Base-by-base conservation (phyloP, 169 alveolate genomes). In the Eimeria acervulina region DNA sequence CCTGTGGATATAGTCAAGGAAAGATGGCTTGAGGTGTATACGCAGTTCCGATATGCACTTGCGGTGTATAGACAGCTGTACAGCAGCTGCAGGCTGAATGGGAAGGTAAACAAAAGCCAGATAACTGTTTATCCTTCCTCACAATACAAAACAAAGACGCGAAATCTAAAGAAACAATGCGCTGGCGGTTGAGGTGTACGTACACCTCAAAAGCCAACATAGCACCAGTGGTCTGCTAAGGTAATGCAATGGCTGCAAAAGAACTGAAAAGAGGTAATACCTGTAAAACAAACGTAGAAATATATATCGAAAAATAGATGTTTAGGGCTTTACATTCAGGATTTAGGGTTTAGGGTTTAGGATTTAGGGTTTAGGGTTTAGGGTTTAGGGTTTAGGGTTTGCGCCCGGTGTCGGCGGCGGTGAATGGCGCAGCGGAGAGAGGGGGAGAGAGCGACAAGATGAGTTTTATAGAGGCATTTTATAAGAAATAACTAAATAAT, bases 31-130 rank as follows among this genome's bases (percentile, higher is more conserved):
- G 52, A 40, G 52, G 28, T 40, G 87, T 40, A 0, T 31, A 33
- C 47, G 42, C 17, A 74, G 33, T 38, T 33, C 33, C 31, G 55
- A 36, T 26, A 10, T 28, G 55, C 80, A 36, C 7, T 0, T 51
- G 59, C 59, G 87, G 61, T 74, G 61, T 40, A 38, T 44, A 36
- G 33, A 23, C 87, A 74, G 87, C 87, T 74, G 87, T 31, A 21
- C 33, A 55, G 28, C 87, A 28, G 61, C 87, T 12, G 40, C 80
- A 70, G 52, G 59, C 59, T 51, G 59, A 51, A 17, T 3, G 13
- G 7, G 36, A 40, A 36, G 52, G 87, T 6, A 13, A 36, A 36
- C 12, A 13, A 36, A 36, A 36, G 87, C 33, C 55, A 70, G 51
- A 70, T 36, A 70, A 17, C 44, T 70, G 15, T 70, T 59, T 17